Percentiles rank a stretch among this genome's conserved stretches.
phyloP scores from a whole-genome alignment of 2,329 filamentous ascomycete species.

The Cercospora nicotianae region DNA sequence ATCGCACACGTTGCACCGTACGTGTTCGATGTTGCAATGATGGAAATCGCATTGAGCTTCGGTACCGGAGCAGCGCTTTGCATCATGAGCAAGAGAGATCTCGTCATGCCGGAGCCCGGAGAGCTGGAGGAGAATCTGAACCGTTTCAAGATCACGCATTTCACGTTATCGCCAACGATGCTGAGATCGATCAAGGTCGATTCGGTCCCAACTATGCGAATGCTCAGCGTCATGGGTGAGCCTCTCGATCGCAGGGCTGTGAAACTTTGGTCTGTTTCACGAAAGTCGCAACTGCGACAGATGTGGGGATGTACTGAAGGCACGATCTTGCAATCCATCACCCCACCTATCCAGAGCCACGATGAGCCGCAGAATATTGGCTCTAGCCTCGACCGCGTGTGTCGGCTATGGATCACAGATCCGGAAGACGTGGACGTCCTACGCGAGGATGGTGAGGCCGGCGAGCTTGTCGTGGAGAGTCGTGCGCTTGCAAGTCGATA shows the following conservation, averaged over 20 bases:
- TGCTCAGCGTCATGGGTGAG: background rate
- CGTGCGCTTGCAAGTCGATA: background rate
- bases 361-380: background rate
- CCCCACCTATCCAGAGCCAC: background rate
- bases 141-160: background rate
- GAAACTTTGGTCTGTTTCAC: background rate
- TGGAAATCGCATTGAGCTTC: background rate
- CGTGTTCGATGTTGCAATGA: background rate
- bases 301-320: background rate
- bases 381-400: background rate
- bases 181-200: background rate
- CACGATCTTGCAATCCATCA: background rate
- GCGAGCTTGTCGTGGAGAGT: background rate
- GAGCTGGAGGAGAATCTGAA: background rate
- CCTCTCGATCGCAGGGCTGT: background rate
- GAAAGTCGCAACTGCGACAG: background rate
- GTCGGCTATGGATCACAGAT: background rate
- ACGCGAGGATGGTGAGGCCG: background rate
- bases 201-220: background rate
- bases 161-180: background rate
- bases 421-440: background rate
- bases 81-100: background rate
- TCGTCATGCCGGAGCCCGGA: background rate
- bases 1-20: background rate
- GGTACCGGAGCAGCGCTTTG: background rate